These are phyloP conservation scores for Backusella mclennaniae DNA, from an alignment of 192 early-diverging fungal species.

Conservation along the genomic window DNA sequence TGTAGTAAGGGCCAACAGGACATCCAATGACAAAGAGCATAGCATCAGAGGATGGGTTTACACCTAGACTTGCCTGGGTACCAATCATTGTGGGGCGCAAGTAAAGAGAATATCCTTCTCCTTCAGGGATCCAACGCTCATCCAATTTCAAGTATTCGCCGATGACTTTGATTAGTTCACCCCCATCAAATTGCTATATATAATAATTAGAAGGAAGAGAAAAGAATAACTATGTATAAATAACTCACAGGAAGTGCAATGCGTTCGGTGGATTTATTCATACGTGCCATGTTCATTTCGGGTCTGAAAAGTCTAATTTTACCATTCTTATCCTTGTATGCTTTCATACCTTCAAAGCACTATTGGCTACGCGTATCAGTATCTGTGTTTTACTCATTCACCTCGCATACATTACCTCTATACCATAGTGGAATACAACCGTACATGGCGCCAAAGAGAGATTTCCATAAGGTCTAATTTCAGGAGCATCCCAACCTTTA, in stretches of 20 bases:
- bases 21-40: constrained; percentile 87
- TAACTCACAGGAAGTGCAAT: constrained; percentile 73
- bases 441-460: constrained; percentile 79
- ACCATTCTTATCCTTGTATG: constrained; percentile 86
- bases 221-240: not conserved
- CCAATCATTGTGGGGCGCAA: constrained; percentile 92
- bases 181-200: constrained; percentile 62
- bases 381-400: not conserved
- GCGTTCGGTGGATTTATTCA: constrained; percentile 73
- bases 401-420: constrained; percentile 48
- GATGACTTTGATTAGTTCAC: constrained; percentile 79
- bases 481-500: constrained; percentile 78
- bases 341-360: constrained; percentile 94
- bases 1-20: constrained; percentile 96
- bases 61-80: constrained; percentile 82
- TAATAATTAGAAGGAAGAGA: not conserved
- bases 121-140: constrained; percentile 85
- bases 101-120: constrained; percentile 92
- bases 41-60: constrained; percentile 75
- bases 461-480: constrained; percentile 84
- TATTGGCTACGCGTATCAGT: not conserved
- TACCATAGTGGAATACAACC: constrained; percentile 91
- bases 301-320: constrained; percentile 90
- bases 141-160: constrained; percentile 81
- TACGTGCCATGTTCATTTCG: constrained; percentile 93